These are phyloP conservation scores for Osmanthus fragrans DNA, from an alignment of 257 asterid genomes.

Conservation along the genomic window DNA sequence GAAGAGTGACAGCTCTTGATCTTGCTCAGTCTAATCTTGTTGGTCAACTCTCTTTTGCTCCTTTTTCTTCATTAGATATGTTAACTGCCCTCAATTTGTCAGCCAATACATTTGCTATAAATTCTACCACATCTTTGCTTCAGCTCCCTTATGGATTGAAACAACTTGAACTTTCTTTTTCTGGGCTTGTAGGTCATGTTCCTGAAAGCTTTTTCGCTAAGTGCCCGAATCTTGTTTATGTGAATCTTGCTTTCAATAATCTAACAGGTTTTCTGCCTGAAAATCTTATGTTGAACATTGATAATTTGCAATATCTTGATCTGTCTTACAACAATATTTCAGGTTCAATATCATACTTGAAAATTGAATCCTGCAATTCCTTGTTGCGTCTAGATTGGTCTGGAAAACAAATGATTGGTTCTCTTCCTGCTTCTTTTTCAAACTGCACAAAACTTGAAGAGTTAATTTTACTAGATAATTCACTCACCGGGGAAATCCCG, in stretches of 20 bases:
- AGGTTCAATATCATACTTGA: constrained; percentile 54
- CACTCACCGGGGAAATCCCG: constrained; percentile 66
- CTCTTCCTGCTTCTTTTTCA: constrained; percentile 58
- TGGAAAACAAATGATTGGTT: constrained; percentile 59
- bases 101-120: constrained; percentile 52
- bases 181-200: constrained; percentile 57
- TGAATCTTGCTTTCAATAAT: constrained; percentile 78
- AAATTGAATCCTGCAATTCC: constrained; percentile 63
- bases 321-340: constrained; percentile 77
- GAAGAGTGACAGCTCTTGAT: constrained; percentile 64
- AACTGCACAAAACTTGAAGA: constrained; percentile 69
- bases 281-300: constrained; percentile 46
- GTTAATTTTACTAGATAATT: constrained; percentile 53
- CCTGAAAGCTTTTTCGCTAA: constrained; percentile 56
- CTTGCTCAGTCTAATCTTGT: constrained; percentile 67
- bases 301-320: constrained; percentile 62
- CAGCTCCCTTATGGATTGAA: constrained; percentile 58
- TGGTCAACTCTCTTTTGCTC: constrained; percentile 59
- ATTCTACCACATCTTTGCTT: constrained; percentile 51
- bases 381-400: constrained; percentile 69
- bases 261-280: constrained; percentile 64
- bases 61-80: constrained; percentile 58
- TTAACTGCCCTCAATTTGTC: constrained; percentile 66
- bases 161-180: constrained; percentile 65
- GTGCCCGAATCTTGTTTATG: constrained; percentile 64